Conservation (phyloP, 495 filamentous ascomycete genomes). For the Neurospora sp. region DNA sequence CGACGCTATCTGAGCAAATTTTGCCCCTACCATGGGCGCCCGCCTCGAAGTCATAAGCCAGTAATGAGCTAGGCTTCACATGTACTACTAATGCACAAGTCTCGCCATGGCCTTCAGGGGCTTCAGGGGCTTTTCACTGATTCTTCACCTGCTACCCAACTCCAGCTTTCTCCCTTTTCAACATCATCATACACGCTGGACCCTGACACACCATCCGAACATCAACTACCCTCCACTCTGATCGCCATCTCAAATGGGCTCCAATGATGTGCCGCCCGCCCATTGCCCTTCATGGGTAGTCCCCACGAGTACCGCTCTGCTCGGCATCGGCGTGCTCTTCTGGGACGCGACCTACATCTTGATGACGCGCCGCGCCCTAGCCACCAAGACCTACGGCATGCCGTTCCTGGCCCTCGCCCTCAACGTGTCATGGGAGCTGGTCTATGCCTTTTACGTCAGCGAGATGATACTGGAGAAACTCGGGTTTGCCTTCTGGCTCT, state of each 20-base stretch:
- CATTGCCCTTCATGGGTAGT: conserved; percentile 25
- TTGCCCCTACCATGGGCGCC: not conserved
- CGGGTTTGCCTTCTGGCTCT: conserved; percentile 32
- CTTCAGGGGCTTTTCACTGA: not conserved
- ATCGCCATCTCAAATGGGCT: conserved; percentile 21
- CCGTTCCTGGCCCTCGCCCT: conserved; percentile 31
- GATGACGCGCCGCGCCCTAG: conserved; percentile 25
- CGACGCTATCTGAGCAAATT: too few species aligned
- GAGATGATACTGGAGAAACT: conserved; percentile 26
- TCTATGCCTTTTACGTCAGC: conserved; percentile 30
- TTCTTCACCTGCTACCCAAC: not conserved
- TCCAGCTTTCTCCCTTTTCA: not conserved
- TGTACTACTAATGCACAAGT: not conserved
- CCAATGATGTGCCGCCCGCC: conserved; percentile 27
- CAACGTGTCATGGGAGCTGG: conserved; percentile 37
- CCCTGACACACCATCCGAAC: too few species aligned
- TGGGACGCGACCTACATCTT: conserved; percentile 36
- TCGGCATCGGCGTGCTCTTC: conserved; percentile 27
- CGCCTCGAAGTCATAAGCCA: not conserved
- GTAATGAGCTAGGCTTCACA: not conserved
- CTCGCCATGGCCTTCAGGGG: not conserved
- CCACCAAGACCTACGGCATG: conserved; percentile 35
- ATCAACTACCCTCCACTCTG: not conserved
- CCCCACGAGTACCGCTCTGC: conserved; percentile 24
- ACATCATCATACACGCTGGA: too few species aligned